Evolutionary conservation across 1,139 yeast genomes (phyloP), one percentile per base, ranked within the genome.

Genomic region (Lizanozyma gosingica): DNA sequence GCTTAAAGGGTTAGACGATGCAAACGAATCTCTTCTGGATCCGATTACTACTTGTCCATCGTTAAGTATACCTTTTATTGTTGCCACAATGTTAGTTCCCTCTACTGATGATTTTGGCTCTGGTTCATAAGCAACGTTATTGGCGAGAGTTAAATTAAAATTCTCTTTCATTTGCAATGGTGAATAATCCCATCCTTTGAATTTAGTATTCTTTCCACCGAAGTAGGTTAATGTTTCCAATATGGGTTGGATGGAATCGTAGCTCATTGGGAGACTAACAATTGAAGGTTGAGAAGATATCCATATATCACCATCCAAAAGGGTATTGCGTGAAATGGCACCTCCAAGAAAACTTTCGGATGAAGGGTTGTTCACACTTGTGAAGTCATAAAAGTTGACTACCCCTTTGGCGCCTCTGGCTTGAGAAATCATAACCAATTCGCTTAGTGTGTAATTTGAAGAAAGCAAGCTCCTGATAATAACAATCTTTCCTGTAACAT

Each of bases 41-140:
- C 75, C 76, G 40, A 70, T 62, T 1, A 70, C 53, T 9, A 70
- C 59, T 37, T 60, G 69, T 4, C 71, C 72, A 48, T 68, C 75
- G 40, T 60, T 59, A 38, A 68, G 54, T 2, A 68, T 62, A 0
- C 75, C 75, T 16, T 62, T 57, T 3, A 69, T 45, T 2, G 60
- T 43, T 0, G 68, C 71, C 3, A 66, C 57, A 3, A 70, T 50
- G 43, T 66, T 68, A 9, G 64, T 60, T 6, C 29, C 29, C 29
- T 22, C 11, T 11, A 6, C 29, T 6, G 11, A 6, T 6, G 65
- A 46, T 33, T 52, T 51, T 15, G 63, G 46, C 3, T 29, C 14
- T 8, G 46, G 42, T 4, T 40, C 38, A 3, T 37, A 17, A 1
- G 40, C 33, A 38, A 62, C 63, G 3, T 37, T 41, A 9, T 57